phyloP scores from a whole-genome alignment of 129 eudicot genomes.

The Artemisia tridentata region DNA sequence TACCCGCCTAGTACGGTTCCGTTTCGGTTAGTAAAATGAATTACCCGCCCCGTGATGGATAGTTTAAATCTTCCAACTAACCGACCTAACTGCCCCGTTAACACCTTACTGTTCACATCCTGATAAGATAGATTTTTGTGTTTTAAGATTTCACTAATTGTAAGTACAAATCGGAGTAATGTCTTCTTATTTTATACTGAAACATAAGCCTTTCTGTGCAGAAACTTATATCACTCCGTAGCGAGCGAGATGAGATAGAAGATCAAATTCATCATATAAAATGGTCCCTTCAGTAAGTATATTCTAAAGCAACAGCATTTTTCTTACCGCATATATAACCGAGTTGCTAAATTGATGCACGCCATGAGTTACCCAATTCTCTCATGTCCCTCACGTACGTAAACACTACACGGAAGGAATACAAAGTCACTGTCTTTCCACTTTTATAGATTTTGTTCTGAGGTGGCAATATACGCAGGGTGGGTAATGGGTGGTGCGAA shows the following conservation, averaged over 20 bases:
- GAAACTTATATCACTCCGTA: conserved; percentile 76
- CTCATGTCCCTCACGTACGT: conserved; percentile 1
- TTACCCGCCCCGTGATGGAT: too few species aligned
- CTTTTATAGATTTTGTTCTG: neutral
- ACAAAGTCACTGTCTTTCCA: neutral
- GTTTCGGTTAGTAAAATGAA: too few species aligned
- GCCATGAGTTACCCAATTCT: neutral
- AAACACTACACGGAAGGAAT: neutral
- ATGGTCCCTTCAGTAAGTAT: conserved; percentile 77
- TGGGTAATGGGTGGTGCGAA: too few species aligned
- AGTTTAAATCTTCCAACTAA: too few species aligned
- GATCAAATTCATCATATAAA: conserved; percentile 78
- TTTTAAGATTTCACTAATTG: neutral
- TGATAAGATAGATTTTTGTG: neutral
- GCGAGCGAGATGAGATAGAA: conserved; percentile 72
- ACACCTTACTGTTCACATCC: neutral
- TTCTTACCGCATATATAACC: neutral
- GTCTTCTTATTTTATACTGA: neutral
- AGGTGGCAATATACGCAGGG: too few species aligned
- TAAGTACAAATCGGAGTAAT: neutral
- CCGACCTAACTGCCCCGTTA: too few species aligned
- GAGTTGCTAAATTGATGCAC: neutral
- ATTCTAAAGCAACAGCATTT: neutral
- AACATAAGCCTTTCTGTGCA: conserved; percentile 23
- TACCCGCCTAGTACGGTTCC: too few species aligned